Evolutionary conservation across 768 basidiomycete species (phyloP).

Genomic region (Mycena belliarum): DNA sequence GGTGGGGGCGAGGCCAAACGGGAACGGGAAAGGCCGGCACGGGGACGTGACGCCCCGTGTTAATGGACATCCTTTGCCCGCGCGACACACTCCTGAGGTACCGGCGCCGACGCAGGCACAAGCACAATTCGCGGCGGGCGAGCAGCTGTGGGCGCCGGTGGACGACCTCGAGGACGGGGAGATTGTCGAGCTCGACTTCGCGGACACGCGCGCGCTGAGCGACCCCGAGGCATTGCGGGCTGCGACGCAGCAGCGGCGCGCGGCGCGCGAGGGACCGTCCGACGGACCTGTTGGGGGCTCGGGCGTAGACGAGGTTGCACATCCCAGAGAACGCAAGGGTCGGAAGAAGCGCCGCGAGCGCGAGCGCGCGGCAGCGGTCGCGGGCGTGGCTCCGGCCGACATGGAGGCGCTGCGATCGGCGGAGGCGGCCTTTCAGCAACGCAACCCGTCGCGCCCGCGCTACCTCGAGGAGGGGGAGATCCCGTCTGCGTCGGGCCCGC

Average conservation of each 20-base stretch:
- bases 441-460: too few species aligned
- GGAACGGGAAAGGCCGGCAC: conserved; percentile 29
- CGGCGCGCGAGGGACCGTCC: conserved; percentile 21
- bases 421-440: conserved; percentile 29
- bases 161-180: conserved; percentile 49
- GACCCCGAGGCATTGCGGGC: conserved; percentile 59
- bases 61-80: conserved; percentile 1
- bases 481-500: conserved; percentile 25
- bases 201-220: conserved; percentile 71
- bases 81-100: not conserved
- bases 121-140: conserved; percentile 51
- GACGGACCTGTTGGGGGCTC: too few species aligned
- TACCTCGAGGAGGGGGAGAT: too few species aligned
- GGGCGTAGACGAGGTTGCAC: not conserved
- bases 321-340: conserved; percentile 19
- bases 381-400: too few species aligned
- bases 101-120: not conserved
- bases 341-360: conserved; percentile 30
- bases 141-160: conserved; percentile 64
- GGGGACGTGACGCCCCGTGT: conserved; percentile 67
- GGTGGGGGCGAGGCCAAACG: not conserved
- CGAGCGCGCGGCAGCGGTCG: too few species aligned
- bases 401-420: conserved; percentile 29
- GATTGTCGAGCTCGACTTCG: conserved; percentile 75
- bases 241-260: conserved; percentile 29